Evolutionary conservation across 2,329 filamentous ascomycete genomes (phyloP), one percentile per base, ranked within the genome.

Genomic region (Diaporthe nobilis): DNA sequence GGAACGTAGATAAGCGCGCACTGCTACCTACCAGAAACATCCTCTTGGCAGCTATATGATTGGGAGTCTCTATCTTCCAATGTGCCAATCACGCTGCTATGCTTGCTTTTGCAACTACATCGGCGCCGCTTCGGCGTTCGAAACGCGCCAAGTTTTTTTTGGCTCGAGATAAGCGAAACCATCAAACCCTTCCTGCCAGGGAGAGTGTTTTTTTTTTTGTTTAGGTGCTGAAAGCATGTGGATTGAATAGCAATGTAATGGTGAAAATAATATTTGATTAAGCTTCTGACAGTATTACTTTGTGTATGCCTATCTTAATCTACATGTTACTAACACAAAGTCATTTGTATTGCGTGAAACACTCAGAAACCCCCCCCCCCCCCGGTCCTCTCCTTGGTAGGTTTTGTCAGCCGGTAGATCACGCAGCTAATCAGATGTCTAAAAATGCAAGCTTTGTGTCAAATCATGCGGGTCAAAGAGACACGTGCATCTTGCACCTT

Each of bases 151-250:
- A 57, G 53, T 22, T 31, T 31, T 20, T 34, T 57, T 17, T 9
- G 53, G 53, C 53, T 13, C 53, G 53, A 34, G 53, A 57, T 34
- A 57, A 57, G 53, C 53, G 53, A 57, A 31, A 31, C 53, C 53
- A 34, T 57, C 28, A 31, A 34, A 34, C n/a, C 15, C 28, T 31
- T 2, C 42, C 42, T 17, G 12, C 42, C 42, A 44, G 15, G 42
- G 42, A 12, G 39, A 42, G 39, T 7, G 13, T n/a, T 3, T 12
- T 10, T 15, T 13, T 42, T 42, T 42, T 42, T 34, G 10, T 44
- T 15, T 15, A 44, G 42, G 42, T 44, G 12, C 15, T 44, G 42
- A 13, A 44, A 44, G 13, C 42, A 17, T 44, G 42, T 44, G 1
- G 4, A 44, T 44, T 44, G 5, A 44, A 44, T 44, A 44, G 42